phyloP scores from a whole-genome alignment of 1,139 yeast species.

The Meyerozyma athensensis region DNA sequence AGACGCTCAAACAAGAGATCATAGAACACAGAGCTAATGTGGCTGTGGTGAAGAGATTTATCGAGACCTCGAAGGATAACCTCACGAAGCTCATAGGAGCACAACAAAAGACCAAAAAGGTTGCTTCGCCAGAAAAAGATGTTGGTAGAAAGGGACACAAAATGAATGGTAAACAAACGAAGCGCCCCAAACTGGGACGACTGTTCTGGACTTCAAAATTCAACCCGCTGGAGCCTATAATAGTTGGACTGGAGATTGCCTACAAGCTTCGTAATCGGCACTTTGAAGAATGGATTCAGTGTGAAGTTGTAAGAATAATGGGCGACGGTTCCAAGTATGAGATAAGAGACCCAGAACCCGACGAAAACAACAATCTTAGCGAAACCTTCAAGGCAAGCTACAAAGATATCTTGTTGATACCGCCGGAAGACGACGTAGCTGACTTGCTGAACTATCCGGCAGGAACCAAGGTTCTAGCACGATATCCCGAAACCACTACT shows the following conservation, averaged over 20 bases:
- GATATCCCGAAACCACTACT: slow-evolving; percentile 97
- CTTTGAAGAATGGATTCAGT: slow-evolving; percentile 92
- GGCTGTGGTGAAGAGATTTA: slow-evolving; percentile 49
- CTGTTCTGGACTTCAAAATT: slow-evolving; percentile 40
- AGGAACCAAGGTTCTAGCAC: slow-evolving; percentile 81
- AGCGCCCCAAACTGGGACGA: slow-evolving; percentile 29
- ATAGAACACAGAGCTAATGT: slow-evolving; percentile 53
- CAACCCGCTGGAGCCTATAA: slow-evolving; percentile 59
- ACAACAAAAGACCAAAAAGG: slow-evolving; percentile 14
- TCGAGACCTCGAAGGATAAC: slow-evolving; percentile 38
- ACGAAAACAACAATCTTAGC: slow-evolving; percentile 86
- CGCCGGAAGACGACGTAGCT: slow-evolving; percentile 41
- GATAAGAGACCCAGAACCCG: slow-evolving; percentile 96
- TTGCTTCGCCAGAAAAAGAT: slow-evolving; percentile 5
- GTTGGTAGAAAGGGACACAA: slow-evolving; percentile 7
- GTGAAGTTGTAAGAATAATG: slow-evolving; percentile 75
- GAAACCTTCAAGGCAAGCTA: slow-evolving; percentile 78
- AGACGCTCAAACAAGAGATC: slow-evolving; percentile 35
- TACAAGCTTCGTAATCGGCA: slow-evolving; percentile 68
- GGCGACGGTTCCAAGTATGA: slow-evolving; percentile 79
- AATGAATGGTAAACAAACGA: slow-evolving; percentile 13
- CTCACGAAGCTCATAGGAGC: slow-evolving; percentile 28
- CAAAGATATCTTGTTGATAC: slow-evolving; percentile 76
- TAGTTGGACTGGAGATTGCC: slow-evolving; percentile 81
- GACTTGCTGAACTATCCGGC: slow-evolving; percentile 58